These are phyloP conservation scores for Xylariaceae sp. DNA, from an alignment of 2,329 filamentous ascomycete genomes.

Conservation along the genomic window DNA sequence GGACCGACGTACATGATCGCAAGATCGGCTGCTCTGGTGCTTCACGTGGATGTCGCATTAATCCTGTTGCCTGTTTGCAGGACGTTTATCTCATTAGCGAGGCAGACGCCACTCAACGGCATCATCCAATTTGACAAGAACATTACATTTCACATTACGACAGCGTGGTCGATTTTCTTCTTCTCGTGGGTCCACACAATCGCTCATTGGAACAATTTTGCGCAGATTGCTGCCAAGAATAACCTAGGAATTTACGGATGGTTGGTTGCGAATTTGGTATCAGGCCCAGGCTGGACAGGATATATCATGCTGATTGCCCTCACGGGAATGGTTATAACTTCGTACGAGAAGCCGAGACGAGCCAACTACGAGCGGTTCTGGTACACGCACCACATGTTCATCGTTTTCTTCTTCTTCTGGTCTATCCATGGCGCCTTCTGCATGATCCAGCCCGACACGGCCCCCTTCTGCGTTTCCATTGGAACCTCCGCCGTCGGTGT, in stretches of 20 bases:
- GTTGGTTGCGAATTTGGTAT: constrained; percentile 74
- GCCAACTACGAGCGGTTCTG: constrained; percentile 89
- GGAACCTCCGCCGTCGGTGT: constrained; percentile 69
- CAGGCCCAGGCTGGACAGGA: constrained; percentile 82
- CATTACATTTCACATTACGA: constrained; percentile 84
- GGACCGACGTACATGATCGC: constrained; percentile 78
- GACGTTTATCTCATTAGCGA: constrained; percentile 78
- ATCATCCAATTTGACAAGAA: constrained; percentile 90
- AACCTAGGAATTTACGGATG: constrained; percentile 78
- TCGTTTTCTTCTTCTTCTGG: constrained; percentile 90
- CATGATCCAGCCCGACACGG: constrained; percentile 85
- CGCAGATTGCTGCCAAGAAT: constrained; percentile 73
- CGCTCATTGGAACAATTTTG: constrained; percentile 87
- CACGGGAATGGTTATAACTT: constrained; percentile 78
- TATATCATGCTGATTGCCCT: constrained; percentile 81
- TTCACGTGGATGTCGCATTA: constrained; percentile 81
- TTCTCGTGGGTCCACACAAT: constrained; percentile 87
- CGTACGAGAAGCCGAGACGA: constrained; percentile 74
- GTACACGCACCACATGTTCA: constrained; percentile 88
- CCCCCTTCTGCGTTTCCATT: constrained; percentile 74
- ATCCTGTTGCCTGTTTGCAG: constrained; percentile 82
- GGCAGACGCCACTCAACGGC: constrained; percentile 80
- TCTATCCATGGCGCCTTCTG: constrained; percentile 87
- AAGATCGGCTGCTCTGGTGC: constrained; percentile 71
- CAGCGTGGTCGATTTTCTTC: constrained; percentile 86